phyloP scores from a whole-genome alignment of 164 flowering plant species.

The Piper betle region DNA sequence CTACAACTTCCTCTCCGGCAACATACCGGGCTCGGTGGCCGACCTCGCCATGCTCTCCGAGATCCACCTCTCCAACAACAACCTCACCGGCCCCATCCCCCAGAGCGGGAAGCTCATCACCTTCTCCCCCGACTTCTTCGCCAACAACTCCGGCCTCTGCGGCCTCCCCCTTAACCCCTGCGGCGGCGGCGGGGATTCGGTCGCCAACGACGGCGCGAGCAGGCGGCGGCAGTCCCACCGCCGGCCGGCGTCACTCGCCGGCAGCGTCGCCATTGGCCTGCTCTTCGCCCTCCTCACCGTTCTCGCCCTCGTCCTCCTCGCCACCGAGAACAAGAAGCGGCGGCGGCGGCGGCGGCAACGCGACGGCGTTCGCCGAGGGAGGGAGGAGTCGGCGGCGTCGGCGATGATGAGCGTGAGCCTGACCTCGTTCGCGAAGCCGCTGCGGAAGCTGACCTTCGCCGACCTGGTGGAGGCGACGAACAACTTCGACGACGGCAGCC shows the following conservation, averaged over 20 bases:
- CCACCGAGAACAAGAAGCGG: slow-evolving; percentile 52
- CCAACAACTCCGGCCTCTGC: slow-evolving; percentile 76
- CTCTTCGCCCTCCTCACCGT: slow-evolving; percentile 70
- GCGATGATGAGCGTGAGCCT: slow-evolving; percentile 86
- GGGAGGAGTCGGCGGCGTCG: slow-evolving; percentile 60
- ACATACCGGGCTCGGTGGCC: slow-evolving; percentile 51
- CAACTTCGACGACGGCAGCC: slow-evolving; percentile 69
- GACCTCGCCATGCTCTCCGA: slow-evolving; percentile 49
- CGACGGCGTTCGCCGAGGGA: too few species aligned
- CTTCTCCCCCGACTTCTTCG: slow-evolving; percentile 36
- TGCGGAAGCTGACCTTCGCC: slow-evolving; percentile 82
- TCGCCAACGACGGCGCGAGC: slow-evolving; percentile 10
- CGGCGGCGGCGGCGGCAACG: slow-evolving; percentile 44
- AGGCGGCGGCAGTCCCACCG: slow-evolving; percentile 40
- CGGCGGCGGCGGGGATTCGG: slow-evolving; percentile 13
- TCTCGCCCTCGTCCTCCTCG: slow-evolving; percentile 49
- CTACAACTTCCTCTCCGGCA: slow-evolving; percentile 49
- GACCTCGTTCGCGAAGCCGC: slow-evolving; percentile 82
- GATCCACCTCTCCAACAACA: slow-evolving; percentile 59
- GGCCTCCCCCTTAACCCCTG: slow-evolving; percentile 67
- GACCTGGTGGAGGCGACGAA: slow-evolving; percentile 93
- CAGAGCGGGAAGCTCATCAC: slow-evolving; percentile 59
- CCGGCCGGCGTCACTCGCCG: slow-evolving; percentile 57
- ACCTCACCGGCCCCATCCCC: slow-evolving; percentile 87
- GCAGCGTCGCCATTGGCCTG: slow-evolving; percentile 85